phyloP scores from a whole-genome alignment of 768 basidiomycete species.

The Tricholoma matsutake region DNA sequence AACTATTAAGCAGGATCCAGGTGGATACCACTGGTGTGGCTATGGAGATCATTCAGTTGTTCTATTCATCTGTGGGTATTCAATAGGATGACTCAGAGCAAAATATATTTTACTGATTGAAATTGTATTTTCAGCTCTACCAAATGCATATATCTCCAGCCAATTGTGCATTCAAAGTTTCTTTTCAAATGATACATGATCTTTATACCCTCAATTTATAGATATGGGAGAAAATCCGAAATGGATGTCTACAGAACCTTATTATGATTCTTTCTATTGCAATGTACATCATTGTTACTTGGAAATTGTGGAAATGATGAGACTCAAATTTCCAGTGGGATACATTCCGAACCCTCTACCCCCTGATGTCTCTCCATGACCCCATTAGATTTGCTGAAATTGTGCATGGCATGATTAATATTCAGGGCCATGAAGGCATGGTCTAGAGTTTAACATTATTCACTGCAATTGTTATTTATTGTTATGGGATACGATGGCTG shows the following conservation, averaged over 20 bases:
- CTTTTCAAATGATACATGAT: background rate
- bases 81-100: background rate
- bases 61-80: conserved; percentile 41
- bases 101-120: background rate
- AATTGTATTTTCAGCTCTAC: conserved; percentile 39
- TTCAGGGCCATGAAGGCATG: conserved; percentile 62
- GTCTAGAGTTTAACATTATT: background rate
- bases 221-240: conserved; percentile 64
- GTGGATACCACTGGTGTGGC: conserved; percentile 48
- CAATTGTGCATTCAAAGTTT: conserved; percentile 44
- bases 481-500: conserved; percentile 37
- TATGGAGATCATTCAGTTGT: conserved; percentile 46
- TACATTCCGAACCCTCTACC: conserved; percentile 59
- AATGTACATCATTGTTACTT: conserved; percentile 41
- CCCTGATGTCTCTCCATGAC: conserved; percentile 63
- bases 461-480: background rate
- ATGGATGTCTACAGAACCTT: conserved; percentile 63
- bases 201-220: conserved; percentile 15
- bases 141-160: conserved; percentile 61
- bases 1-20: conserved; percentile 51
- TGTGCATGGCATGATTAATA: conserved; percentile 64
- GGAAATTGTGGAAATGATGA: background rate
- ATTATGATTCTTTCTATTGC: conserved; percentile 67
- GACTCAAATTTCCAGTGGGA: conserved; percentile 46
- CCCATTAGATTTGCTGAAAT: conserved; percentile 56